Base-by-base conservation (phyloP, 129 eudicot species). In the Lactuca saligna region DNA sequence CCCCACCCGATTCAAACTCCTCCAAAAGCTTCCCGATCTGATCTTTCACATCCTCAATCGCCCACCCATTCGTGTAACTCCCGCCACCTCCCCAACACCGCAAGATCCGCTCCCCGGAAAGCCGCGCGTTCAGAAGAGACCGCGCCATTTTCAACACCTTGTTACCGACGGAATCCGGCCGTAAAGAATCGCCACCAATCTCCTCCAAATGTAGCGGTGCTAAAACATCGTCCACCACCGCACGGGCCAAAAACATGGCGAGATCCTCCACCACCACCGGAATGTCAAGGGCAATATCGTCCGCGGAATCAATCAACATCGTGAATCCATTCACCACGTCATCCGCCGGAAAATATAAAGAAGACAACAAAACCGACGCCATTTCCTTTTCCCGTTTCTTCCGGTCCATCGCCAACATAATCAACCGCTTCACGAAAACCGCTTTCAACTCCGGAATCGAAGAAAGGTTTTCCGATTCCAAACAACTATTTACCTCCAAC, bases 41-140 rank as follows among this genome's bases (percentile, higher is more conserved):
- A 64, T 86, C 96, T 72, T 88, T 92, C 7, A 92, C 96, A 32
- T 88, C 98, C 39, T 92, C 98, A n/a, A 88, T 79, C 11, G 93
- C 85, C 90, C 93, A 87, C 39, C 91, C 95, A 58, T 80, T 87
- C 3, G 78, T 72, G 57, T 78, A 75, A 63, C 89, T 86, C 37
- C 96, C 94, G 32, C 88, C 96, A 1, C 98, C 95, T 3, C 98
- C 98, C 98, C 96, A 93, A 61, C 98, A 93, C 80, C 98, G 85
- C 56, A 93, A 64, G 34, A 93, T 89, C 53, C 98, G 81, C 56
- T 93, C 98, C 32, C 96, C 95, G 8, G 96, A 85, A 41, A 88
- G 92, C 7, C 98, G 88, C 39, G 96, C 96, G 38, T 81, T 86
- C 13, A 93, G 79, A 31, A 93, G 79, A 11, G 96, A 86, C 48